phyloP scores from a whole-genome alignment of 805 yeast genomes.

The Saturnispora mendoncae region DNA sequence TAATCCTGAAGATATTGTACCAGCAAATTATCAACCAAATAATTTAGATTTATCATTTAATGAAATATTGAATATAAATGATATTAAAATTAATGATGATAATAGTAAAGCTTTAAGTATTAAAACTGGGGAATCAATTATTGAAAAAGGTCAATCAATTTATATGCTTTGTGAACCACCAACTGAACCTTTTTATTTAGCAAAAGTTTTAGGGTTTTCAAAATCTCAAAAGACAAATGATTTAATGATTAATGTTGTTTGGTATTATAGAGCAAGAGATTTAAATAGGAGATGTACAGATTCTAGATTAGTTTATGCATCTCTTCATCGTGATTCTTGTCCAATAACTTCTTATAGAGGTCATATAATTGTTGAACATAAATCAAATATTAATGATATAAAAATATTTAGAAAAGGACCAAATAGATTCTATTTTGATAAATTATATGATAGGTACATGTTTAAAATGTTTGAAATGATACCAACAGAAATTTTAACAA shows the following conservation, averaged over 20 bases:
- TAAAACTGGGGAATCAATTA: constrained; percentile 31
- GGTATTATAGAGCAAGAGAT: constrained; percentile 88
- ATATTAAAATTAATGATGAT: constrained; percentile 25
- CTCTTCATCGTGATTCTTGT: constrained; percentile 79
- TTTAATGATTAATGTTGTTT: constrained; percentile 47
- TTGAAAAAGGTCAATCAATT: constrained; percentile 51
- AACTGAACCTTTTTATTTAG: constrained; percentile 89
- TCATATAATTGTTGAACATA: constrained; percentile 57
- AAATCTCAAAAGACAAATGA: constrained; percentile 26
- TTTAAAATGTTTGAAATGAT: constrained; percentile 71
- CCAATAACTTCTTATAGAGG: constrained; percentile 74
- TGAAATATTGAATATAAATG: constrained; percentile 32
- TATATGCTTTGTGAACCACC: constrained; percentile 88
- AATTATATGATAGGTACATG: constrained; percentile 80
- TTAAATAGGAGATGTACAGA: constrained; percentile 60
- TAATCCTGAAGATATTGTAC: constrained; percentile 26
- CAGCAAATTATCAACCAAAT: constrained; percentile 46
- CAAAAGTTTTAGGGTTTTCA: constrained; percentile 68
- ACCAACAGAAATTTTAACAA: constrained; percentile 49
- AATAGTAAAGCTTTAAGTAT: constrained; percentile 28
- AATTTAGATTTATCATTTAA: constrained; percentile 35
- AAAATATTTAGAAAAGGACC: constrained; percentile 50
- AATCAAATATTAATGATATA: constrained; percentile 52
- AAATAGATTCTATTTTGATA: constrained; percentile 74
- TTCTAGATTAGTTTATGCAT: constrained; percentile 69